Evolutionary conservation across 179 eudicot species (phyloP).

Genomic region (Beta corolliflora): DNA sequence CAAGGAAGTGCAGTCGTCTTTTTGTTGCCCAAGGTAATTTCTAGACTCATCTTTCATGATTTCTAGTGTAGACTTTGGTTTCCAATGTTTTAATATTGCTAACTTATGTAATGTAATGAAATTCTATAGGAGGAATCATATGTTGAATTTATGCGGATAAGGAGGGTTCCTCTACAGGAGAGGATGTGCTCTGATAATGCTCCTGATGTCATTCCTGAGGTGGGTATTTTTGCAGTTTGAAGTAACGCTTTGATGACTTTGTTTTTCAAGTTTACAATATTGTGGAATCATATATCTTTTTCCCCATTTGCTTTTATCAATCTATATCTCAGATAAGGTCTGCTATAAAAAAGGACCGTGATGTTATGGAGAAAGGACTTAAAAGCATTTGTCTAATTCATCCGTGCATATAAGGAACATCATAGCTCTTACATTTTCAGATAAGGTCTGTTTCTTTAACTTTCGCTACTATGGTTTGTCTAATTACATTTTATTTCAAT

Average conservation of each 20-base stretch:
- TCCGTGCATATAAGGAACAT: conserved; percentile 93
- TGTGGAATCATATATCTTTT: too few species aligned
- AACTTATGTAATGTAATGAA: background rate
- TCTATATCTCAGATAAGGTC: too few species aligned
- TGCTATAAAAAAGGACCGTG: too few species aligned
- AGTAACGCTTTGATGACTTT: too few species aligned
- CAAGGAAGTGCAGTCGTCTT: conserved; percentile 77
- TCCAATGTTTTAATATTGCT: background rate
- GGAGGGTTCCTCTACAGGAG: too few species aligned
- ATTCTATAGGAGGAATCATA: conserved; percentile 73
- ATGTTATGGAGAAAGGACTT: conserved; percentile 88
- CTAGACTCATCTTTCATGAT: background rate
- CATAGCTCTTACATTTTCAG: conserved; percentile 80
- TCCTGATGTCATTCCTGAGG: too few species aligned
- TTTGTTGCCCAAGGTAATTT: conserved; percentile 73
- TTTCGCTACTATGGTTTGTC: background rate
- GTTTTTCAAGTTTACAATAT: too few species aligned
- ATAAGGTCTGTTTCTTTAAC: conserved; percentile 30
- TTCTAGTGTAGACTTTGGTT: conserved; percentile 3
- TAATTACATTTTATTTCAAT: background rate
- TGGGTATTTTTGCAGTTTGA: too few species aligned
- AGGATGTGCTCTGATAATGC: too few species aligned
- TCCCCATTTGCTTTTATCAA: too few species aligned
- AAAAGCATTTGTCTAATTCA: conserved; percentile 78
- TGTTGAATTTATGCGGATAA: too few species aligned